Conservation (phyloP, 2,329 filamentous ascomycete genomes). For the Cladophialophora immunda region DNA sequence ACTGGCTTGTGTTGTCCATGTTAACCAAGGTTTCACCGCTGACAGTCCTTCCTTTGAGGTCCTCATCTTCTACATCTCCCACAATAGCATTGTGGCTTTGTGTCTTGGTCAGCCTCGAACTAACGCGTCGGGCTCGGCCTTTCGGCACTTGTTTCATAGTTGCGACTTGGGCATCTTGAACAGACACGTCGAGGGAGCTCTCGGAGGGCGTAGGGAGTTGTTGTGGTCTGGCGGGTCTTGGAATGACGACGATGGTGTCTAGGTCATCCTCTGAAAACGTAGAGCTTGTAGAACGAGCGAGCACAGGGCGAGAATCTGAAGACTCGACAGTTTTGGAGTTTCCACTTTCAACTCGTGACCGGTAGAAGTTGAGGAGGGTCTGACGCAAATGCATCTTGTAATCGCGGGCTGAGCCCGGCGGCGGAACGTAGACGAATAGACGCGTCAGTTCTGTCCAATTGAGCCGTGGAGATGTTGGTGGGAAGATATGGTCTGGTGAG, state of each 20-base stretch:
- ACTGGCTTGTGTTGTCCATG: slow-evolving; percentile 49
- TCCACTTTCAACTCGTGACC: slow-evolving; percentile 8
- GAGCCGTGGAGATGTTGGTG: background rate
- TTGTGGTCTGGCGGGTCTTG: slow-evolving; percentile 9
- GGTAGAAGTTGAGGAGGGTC: slow-evolving; percentile 39
- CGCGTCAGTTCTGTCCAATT: slow-evolving; percentile 26
- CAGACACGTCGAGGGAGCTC: slow-evolving; percentile 43
- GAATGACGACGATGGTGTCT: slow-evolving; percentile 36
- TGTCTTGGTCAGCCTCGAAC: slow-evolving; percentile 22
- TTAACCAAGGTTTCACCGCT: slow-evolving; percentile 52
- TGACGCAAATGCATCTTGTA: slow-evolving; percentile 41
- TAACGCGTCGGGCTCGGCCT: slow-evolving; percentile 39
- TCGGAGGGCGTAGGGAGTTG: slow-evolving; percentile 44
- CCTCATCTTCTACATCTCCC: slow-evolving; percentile 41
- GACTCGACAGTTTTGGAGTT: slow-evolving; percentile 1
- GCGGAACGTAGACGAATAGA: slow-evolving; percentile 7
- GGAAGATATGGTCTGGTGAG: background rate
- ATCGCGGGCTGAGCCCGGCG: slow-evolving; percentile 7
- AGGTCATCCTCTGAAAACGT: slow-evolving; percentile 29
- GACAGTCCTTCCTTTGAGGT: slow-evolving; percentile 42
- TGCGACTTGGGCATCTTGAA: slow-evolving; percentile 31
- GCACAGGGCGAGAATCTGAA: slow-evolving; percentile 17
- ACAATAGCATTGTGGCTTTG: slow-evolving; percentile 42
- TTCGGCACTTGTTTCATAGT: slow-evolving; percentile 37
- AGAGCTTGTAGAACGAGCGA: slow-evolving; percentile 43